These are phyloP conservation scores for Fusarium sp. DNA, from an alignment of 2,329 filamentous ascomycete genomes.

Conservation along the genomic window DNA sequence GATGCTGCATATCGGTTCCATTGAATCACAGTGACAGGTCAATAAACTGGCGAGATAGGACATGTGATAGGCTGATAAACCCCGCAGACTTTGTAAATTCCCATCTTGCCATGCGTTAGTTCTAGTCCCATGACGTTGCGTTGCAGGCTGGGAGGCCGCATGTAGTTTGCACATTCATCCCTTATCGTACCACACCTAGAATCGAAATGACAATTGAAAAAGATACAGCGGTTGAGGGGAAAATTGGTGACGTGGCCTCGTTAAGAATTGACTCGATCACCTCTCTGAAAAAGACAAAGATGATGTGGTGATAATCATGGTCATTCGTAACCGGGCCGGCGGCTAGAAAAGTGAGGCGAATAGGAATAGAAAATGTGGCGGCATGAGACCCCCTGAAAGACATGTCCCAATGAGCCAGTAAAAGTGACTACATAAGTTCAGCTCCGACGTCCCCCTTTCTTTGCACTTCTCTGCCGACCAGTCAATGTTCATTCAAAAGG, in stretches of 20 bases:
- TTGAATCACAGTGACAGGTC: neutral
- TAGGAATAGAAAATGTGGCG: no score
- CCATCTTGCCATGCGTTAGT: neutral
- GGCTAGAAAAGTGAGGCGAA: no score
- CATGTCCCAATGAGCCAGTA: neutral
- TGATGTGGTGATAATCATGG: no score
- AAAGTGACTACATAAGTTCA: neutral
- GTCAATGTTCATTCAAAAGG: neutral
- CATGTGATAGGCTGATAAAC: neutral
- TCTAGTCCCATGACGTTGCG: neutral
- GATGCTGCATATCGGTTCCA: neutral
- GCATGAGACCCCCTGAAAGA: neutral
- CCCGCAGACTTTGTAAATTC: neutral
- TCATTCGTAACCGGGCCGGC: no score
- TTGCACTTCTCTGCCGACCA: neutral
- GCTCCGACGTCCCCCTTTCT: neutral
- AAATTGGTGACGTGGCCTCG: neutral
- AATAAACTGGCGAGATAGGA: neutral
- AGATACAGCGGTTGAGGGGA: neutral
- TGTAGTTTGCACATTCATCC: neutral
- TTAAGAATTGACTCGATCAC: neutral
- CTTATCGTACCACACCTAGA: neutral
- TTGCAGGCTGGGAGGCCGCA: neutral
- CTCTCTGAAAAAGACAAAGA: no score
- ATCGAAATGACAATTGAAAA: neutral